Conservation (phyloP, 2,329 filamentous ascomycete genomes). For the Chaetomium globosum region DNA sequence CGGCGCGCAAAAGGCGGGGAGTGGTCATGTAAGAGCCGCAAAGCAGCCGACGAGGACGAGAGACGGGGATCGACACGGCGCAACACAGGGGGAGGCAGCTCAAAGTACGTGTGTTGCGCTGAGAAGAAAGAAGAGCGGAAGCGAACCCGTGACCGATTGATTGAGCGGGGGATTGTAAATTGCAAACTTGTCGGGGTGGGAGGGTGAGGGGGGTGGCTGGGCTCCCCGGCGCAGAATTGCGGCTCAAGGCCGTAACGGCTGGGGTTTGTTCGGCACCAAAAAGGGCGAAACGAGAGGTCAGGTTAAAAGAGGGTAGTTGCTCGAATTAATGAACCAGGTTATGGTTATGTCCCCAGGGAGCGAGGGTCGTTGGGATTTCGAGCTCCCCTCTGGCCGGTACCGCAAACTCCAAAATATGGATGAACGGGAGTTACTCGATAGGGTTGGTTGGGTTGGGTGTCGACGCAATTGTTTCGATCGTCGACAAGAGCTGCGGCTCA, state of each 20-base stretch:
- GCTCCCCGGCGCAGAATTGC: slow-evolving; percentile 31
- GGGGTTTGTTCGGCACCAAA: slow-evolving; percentile 29
- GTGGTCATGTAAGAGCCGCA: slow-evolving; percentile 37
- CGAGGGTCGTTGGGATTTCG: not conserved
- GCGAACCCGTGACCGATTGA: slow-evolving; percentile 35
- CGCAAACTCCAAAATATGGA: slow-evolving; percentile 4
- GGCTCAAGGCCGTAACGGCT: slow-evolving; percentile 35
- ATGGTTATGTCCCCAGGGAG: not conserved
- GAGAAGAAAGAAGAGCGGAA: slow-evolving; percentile 33
- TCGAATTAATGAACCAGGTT: slow-evolving; percentile 1
- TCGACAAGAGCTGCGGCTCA: slow-evolving; percentile 25
- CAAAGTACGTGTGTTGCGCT: slow-evolving; percentile 21
- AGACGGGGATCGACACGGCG: slow-evolving; percentile 17
- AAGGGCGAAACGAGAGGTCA: not conserved
- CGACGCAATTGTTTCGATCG: slow-evolving; percentile 10
- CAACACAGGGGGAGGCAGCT: slow-evolving; percentile 24
- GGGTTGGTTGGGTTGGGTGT: not conserved
- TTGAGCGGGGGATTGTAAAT: slow-evolving; percentile 36
- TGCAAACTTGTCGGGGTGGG: slow-evolving; percentile 30
- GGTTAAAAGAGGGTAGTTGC: slow-evolving; percentile 9
- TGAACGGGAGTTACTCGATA: not conserved
- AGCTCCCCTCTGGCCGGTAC: slow-evolving; percentile 8
- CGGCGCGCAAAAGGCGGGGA: slow-evolving; percentile 24
- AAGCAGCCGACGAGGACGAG: slow-evolving; percentile 31
- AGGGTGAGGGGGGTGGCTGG: slow-evolving; percentile 29